Percentiles rank a stretch among this genome's conserved stretches.
These are phyloP conservation scores for Rhizopus microsporus DNA, from an alignment of 371 early-diverging fungal species.

Conservation along the genomic window DNA sequence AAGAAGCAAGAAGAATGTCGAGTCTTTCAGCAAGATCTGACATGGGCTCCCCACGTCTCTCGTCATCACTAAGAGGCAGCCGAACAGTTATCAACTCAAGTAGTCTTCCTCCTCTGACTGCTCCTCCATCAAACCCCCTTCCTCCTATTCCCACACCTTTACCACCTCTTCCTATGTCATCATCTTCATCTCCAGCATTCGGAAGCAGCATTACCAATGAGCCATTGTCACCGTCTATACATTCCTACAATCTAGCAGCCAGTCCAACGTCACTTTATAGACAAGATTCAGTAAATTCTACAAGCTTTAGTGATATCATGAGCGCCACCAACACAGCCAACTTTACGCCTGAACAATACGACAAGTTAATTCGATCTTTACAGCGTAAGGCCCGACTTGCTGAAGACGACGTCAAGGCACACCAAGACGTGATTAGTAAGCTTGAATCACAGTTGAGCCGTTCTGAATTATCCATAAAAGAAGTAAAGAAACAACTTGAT, in stretches of 20 bases:
- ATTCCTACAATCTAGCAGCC: neutral
- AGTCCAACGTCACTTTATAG: conserved; percentile 20
- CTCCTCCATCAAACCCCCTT: conserved; percentile 51
- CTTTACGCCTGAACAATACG: conserved; percentile 45
- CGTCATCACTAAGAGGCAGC: conserved; percentile 22
- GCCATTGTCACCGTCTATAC: conserved; percentile 13
- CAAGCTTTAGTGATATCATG: conserved; percentile 31
- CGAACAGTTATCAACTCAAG: conserved; percentile 6
- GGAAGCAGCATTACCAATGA: neutral
- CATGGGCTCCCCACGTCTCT: conserved; percentile 11
- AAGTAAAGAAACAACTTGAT: conserved; percentile 45
- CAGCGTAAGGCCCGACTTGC: conserved; percentile 47
- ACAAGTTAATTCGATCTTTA: conserved; percentile 48
- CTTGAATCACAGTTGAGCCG: conserved; percentile 41
- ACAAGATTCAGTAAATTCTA: conserved; percentile 23
- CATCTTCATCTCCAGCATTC: conserved; percentile 9
- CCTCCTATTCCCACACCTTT: conserved; percentile 51
- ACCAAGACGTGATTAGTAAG: conserved; percentile 47
- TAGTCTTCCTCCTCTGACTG: conserved; percentile 42
- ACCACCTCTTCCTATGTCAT: conserved; percentile 27
- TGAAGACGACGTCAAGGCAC: conserved; percentile 42
- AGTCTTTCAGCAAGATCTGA: conserved; percentile 25
- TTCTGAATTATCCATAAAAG: conserved; percentile 42
- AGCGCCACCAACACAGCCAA: conserved; percentile 16
- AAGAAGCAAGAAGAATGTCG: conserved; percentile 26